phyloP scores from a whole-genome alignment of 345 rosid species.

The Dipteronia sinensis region DNA sequence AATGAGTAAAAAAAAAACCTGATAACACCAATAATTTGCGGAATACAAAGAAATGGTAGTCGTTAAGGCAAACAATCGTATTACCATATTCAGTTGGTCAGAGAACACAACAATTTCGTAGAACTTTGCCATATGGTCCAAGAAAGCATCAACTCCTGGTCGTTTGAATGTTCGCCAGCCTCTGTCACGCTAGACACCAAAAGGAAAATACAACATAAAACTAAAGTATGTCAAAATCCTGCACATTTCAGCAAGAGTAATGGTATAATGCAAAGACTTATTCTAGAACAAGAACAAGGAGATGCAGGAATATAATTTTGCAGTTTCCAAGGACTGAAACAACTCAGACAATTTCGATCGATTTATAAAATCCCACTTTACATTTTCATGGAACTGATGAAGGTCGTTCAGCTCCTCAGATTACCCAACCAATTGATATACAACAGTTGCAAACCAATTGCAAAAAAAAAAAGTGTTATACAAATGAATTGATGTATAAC shows the following conservation, averaged over 20 bases:
- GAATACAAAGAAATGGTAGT: not conserved
- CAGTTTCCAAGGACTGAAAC: not conserved
- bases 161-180: constrained; percentile 99
- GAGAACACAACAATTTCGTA: constrained; percentile 89
- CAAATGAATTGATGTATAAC: not conserved
- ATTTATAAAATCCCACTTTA: not conserved
- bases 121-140: constrained; percentile 83
- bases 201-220: constrained; percentile 11
- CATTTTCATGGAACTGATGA: not conserved
- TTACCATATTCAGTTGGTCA: constrained; percentile 84
- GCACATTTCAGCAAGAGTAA: not conserved
- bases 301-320: not conserved
- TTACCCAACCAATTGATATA: not conserved
- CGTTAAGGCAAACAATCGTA: constrained; percentile 5
- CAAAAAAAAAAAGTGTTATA: not conserved
- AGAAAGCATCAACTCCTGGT: constrained; percentile 94
- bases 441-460: not conserved
- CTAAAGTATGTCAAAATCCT: not conserved
- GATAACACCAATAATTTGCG: constrained; percentile 4
- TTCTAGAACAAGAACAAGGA: not conserved
- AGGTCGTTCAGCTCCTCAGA: not conserved
- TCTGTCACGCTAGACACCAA: constrained; percentile 70
- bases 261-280: not conserved
- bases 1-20: constrained; percentile 5
- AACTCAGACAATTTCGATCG: not conserved